Evolutionary conservation across 345 rosid genomes (phyloP).

Genomic region (Cochlearia excelsa): DNA sequence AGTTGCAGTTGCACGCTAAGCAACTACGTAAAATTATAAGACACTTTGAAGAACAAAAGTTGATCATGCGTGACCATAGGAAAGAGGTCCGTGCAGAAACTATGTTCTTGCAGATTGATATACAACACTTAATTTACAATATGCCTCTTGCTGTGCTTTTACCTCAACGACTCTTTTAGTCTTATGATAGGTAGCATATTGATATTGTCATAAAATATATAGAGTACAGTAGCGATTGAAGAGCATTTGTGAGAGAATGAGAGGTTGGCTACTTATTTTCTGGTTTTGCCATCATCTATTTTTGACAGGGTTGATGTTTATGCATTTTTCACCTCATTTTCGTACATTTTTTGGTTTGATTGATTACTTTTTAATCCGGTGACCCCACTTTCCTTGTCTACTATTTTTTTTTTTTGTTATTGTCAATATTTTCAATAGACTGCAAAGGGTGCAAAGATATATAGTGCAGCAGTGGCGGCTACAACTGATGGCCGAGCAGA

Average conservation of each 20-base stretch:
- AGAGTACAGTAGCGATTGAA: background rate
- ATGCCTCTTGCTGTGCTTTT: background rate
- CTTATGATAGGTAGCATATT: background rate
- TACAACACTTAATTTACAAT: background rate
- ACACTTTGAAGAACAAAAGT: slow-evolving; percentile 75
- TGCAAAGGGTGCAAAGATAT: slow-evolving; percentile 75
- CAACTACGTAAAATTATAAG: slow-evolving; percentile 71
- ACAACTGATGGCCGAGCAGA: slow-evolving; percentile 70
- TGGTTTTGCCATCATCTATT: background rate
- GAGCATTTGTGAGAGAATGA: slow-evolving; percentile 7
- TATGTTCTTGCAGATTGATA: slow-evolving; percentile 6
- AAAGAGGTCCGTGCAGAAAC: slow-evolving; percentile 59
- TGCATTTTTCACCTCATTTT: background rate
- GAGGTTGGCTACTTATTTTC: slow-evolving; percentile 4
- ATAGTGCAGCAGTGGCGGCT: slow-evolving; percentile 78
- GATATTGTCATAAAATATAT: slow-evolving; percentile 4
- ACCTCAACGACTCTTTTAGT: background rate
- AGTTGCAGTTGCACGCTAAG: slow-evolving; percentile 71
- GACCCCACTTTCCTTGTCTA: background rate
- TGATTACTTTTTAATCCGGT: slow-evolving; percentile 13
- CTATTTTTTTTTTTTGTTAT: slow-evolving; percentile 11
- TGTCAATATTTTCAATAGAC: slow-evolving; percentile 48
- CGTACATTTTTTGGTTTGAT: background rate
- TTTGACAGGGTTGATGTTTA: background rate
- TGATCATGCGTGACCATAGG: slow-evolving; percentile 70